Evolutionary conservation across 78 protist species (phyloP).

Genomic region (Dictyostelium capitatum): DNA sequence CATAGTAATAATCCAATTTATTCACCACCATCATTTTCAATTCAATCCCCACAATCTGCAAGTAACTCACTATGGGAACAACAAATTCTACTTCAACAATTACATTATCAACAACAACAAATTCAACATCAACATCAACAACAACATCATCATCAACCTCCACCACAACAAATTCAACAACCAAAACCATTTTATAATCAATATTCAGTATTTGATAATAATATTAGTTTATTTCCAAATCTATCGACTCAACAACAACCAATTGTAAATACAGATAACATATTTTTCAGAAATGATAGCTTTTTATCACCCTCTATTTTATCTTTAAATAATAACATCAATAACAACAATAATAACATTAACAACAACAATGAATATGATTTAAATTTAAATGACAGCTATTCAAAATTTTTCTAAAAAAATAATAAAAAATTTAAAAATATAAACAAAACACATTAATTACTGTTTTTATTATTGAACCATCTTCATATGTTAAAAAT

Average conservation of each 20-base stretch:
- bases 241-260: background rate
- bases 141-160: background rate
- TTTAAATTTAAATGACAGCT: too few relatives aligned
- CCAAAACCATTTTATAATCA: background rate
- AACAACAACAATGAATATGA: background rate
- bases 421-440: too few relatives aligned
- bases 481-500: too few relatives aligned
- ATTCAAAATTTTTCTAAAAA: too few relatives aligned
- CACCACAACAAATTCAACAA: background rate
- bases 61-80: background rate
- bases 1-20: background rate
- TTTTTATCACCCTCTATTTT: constrained; percentile 1
- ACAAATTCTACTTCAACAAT: constrained; percentile 10
- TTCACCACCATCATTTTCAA: background rate
- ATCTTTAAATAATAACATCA: background rate
- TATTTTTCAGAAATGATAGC: background rate
- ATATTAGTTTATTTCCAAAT: background rate
- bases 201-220: background rate
- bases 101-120: background rate
- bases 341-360: background rate
- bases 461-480: too few relatives aligned
- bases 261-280: constrained; percentile 5
- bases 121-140: background rate
- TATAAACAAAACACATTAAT: too few relatives aligned
- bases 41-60: background rate